Evolutionary conservation across 768 basidiomycete species (phyloP).

Genomic region (Boletus subparvulus): DNA sequence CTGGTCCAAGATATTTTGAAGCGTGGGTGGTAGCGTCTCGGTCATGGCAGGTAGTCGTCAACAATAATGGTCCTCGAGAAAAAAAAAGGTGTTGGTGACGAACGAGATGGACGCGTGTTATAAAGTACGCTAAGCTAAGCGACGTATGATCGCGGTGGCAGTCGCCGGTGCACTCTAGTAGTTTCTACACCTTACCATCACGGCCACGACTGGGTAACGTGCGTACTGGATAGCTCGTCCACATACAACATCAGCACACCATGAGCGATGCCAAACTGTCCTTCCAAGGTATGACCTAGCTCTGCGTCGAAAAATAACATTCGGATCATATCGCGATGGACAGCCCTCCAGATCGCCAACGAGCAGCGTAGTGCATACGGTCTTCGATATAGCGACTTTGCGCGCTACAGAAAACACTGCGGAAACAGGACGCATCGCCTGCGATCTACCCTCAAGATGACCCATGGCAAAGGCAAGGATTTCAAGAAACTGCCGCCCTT

Average conservation of each 20-base stretch:
- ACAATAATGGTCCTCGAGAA: slow-evolving; percentile 2
- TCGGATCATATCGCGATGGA: slow-evolving; percentile 3
- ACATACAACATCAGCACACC: neutral
- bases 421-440: slow-evolving; percentile 87
- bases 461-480: slow-evolving; percentile 85
- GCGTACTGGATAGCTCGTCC: neutral
- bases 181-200: slow-evolving; percentile 18
- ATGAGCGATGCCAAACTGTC: slow-evolving; percentile 32
- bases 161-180: neutral
- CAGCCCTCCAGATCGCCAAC: slow-evolving; percentile 82
- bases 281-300: slow-evolving; percentile 41
- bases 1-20: slow-evolving; percentile 95
- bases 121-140: slow-evolving; percentile 13
- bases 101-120: slow-evolving; percentile 23
- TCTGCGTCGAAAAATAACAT: neutral
- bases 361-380: slow-evolving; percentile 91
- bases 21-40: slow-evolving; percentile 71
- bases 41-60: slow-evolving; percentile 41
- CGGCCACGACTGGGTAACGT: neutral
- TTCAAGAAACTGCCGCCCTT: slow-evolving; percentile 82
- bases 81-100: neutral
- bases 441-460: slow-evolving; percentile 79
- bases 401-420: slow-evolving; percentile 92
- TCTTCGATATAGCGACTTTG: slow-evolving; percentile 84
- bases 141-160: slow-evolving; percentile 5